phyloP scores from a whole-genome alignment of 2,329 filamentous ascomycete species.

The Akanthomyces lecanii region DNA sequence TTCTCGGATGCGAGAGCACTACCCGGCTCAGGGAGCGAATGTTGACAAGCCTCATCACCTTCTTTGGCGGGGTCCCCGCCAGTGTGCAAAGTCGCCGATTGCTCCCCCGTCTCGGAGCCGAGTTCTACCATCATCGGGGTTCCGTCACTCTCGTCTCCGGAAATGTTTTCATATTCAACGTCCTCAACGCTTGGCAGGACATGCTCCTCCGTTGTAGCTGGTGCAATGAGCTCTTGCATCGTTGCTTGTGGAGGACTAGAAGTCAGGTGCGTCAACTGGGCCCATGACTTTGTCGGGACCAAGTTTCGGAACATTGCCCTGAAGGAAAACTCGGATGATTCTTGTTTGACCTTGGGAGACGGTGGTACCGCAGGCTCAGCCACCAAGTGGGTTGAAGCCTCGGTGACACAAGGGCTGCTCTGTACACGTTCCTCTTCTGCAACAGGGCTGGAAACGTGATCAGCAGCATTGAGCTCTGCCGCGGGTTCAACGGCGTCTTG shows the following conservation, averaged over 20 bases:
- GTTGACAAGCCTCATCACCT: neutral
- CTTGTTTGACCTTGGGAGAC: neutral
- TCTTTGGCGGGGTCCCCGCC: neutral
- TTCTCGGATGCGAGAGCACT: neutral
- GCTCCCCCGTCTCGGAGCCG: neutral
- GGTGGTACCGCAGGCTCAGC: neutral
- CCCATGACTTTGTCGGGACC: slow-evolving; percentile 26
- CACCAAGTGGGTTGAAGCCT: slow-evolving; percentile 30
- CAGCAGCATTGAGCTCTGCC: neutral
- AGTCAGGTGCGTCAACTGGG: slow-evolving; percentile 20
- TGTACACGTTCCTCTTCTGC: neutral
- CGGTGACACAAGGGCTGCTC: neutral
- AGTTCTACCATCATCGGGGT: neutral
- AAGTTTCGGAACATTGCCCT: slow-evolving; percentile 23
- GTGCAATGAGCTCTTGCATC: neutral
- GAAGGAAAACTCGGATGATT: slow-evolving; percentile 21
- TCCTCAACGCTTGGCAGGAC: slow-evolving; percentile 6
- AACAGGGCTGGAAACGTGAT: neutral
- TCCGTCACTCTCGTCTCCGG: neutral
- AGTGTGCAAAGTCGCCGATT: no score
- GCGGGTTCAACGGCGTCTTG: neutral
- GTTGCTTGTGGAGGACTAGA: neutral
- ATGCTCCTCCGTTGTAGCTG: neutral
- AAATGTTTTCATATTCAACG: neutral
- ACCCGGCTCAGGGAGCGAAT: neutral